Base-by-base conservation (phyloP, 1,139 yeast genomes). In the Tardiomyces blankii region DNA sequence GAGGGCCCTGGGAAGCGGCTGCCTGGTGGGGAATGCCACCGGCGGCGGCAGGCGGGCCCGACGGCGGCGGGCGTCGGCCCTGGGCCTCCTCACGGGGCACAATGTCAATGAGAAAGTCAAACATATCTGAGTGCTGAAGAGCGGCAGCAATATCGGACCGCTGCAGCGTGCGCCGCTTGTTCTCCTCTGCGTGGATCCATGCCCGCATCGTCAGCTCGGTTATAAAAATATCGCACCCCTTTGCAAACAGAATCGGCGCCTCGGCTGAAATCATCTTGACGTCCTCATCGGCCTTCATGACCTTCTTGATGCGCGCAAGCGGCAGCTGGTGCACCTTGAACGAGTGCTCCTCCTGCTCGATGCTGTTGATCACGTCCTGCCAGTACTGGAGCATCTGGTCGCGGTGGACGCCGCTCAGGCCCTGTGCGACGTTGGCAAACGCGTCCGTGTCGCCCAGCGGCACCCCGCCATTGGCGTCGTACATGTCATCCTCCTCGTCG, bases 201-300 rank as follows among this genome's bases (percentile, higher is more conserved):
- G 98, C 97, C 49, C 98, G 73, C 96, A 91, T 88, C 12, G 98
- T 89, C 48, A 91, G 72, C 64, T 91, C 98, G 0, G 97, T 89
- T 53, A 91, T 91, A 65, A 91, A 91, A 40, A 91, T 82, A 62
- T 91, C 98, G 66, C 98, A 91, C 1, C 97, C 97, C 64, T 91
- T 91, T 43, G 98, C 97, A 69, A 91, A 91, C 51, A 91, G 67
- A 38, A 91, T 88, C 1, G 98, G 98, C 0, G 97, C 97, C 66
- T 91, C 98, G 1, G 98, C 97, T 54, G 93, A 80, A 49, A 91
- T 91, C 98, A 91, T 91, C 54, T 89, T 77, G 44, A 91, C 97
- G 54, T 89, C 97, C 61, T 88, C 96, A 62, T 91, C 98, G 0
- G 97, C 89, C 64, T 91, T 91, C 97, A 91, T 91, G 44, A 91